Evolutionary conservation across 441 rosid genomes (phyloP).

Genomic region (Manihot esculenta): DNA sequence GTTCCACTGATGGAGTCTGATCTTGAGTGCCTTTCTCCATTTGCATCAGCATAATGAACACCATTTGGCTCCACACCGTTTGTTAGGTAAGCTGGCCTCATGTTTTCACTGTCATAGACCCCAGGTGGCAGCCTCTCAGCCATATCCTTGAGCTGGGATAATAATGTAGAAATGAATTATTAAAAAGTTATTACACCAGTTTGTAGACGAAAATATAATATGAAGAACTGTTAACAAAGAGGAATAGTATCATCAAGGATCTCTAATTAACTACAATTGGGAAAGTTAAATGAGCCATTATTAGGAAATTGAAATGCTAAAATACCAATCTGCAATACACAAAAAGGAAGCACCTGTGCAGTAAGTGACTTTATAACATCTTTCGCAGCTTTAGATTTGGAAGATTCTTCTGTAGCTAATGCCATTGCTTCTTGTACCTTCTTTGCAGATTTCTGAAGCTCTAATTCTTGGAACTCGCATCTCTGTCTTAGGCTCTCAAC

Average conservation of each 20-base stretch:
- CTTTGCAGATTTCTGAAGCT: conserved; percentile 79
- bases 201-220: neutral
- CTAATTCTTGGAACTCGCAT: conserved; percentile 81
- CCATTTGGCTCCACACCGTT: conserved; percentile 89
- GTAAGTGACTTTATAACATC: conserved; percentile 93
- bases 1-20: conserved; percentile 54
- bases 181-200: neutral
- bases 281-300: neutral
- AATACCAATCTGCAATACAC: conserved; percentile 5
- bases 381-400: conserved; percentile 89
- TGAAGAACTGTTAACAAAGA: neutral
- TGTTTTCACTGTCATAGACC: conserved; percentile 55
- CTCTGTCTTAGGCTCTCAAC: conserved; percentile 79
- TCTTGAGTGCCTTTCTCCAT: conserved; percentile 64
- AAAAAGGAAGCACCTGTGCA: conserved; percentile 64
- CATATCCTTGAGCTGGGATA: conserved; percentile 79
- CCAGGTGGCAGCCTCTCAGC: conserved; percentile 82
- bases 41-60: conserved; percentile 45
- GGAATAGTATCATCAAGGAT: neutral
- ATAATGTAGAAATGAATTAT: neutral
- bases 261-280: neutral
- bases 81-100: conserved; percentile 42
- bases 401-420: conserved; percentile 83
- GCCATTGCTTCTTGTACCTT: conserved; percentile 81
- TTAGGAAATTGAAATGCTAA: neutral